Base-by-base conservation (phyloP, 1,139 yeast species). In the Magnusiomyces suaveolens region DNA sequence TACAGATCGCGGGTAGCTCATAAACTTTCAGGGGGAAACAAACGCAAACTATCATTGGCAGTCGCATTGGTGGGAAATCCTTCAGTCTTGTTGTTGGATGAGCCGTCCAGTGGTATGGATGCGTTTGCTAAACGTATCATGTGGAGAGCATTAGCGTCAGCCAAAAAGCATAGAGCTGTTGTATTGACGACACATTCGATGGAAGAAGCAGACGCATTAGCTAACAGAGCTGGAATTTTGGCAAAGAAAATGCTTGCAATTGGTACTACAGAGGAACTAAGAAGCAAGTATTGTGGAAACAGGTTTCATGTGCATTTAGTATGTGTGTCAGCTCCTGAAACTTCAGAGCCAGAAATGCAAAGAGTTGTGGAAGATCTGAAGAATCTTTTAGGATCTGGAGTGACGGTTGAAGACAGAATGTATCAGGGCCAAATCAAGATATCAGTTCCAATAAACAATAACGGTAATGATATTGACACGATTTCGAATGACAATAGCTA, bases 11-110 rank as follows among this genome's bases (percentile, higher is more conserved):
- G 72, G 20, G 62, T 67, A 60, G 72, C 72, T 2, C 60, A 62
- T 52, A 66, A 69, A 64, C 80, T 89, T 66, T 88, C 96, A 68
- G 97, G 97, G 78, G 97, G 97, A 79, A 89, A 96, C 90, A 87
- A 88, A 80, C 86, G 92, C 88, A 89, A 89, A 77, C 80, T 89
- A 75, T 96, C 96, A 69, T 80, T 89, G 69, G 97, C 95, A 62
- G 85, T 95, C 78, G 96, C 97, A 66, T 92, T 89, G 69, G 85
- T 88, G 78, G 88, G 86, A 77, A 95, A 89, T 76, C 94, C 95
- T 0, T 80, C 82, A 56, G 90, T 89, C 69, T 80, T 89, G 74
- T 81, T 89, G 72, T 83, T 89, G 73, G 97, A 89, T 80, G 97
- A 89, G 79, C 97, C 97, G 2, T 87, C 95, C 0, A 84, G 94